Conservation (phyloP, 768 basidiomycete genomes). For the Boletus rubropictus region DNA sequence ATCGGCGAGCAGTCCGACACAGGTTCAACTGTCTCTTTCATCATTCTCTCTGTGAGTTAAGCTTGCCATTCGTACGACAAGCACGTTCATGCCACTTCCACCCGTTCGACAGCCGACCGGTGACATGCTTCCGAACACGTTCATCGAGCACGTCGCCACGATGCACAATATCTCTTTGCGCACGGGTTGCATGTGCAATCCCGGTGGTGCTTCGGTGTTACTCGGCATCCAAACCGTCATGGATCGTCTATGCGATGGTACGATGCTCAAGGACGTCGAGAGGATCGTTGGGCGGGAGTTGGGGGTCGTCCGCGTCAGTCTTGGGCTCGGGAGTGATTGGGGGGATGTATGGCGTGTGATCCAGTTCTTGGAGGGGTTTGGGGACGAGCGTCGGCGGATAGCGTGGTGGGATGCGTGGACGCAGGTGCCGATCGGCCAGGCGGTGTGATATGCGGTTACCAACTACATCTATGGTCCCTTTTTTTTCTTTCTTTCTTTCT, state of each 20-base stretch:
- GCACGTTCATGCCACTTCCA: not conserved
- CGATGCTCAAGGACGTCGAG: constrained; percentile 60
- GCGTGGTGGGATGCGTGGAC: constrained; percentile 39
- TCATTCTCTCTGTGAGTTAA: constrained; percentile 58
- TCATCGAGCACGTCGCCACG: constrained; percentile 66
- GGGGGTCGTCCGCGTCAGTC: constrained; percentile 70
- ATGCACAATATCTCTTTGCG: constrained; percentile 64
- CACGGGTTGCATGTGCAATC: constrained; percentile 86
- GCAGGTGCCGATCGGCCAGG: constrained; percentile 31
- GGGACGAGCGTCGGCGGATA: constrained; percentile 32
- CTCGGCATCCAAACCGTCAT: constrained; percentile 63
- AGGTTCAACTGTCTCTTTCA: constrained; percentile 56
- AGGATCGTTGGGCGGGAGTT: constrained; percentile 56
- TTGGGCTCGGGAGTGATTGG: constrained; percentile 77
- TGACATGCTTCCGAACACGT: constrained; percentile 63
- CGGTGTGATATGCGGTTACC: constrained; percentile 21
- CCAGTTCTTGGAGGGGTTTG: constrained; percentile 43
- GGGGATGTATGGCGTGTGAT: constrained; percentile 62
- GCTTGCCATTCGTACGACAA: not conserved
- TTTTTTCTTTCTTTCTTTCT: not conserved
- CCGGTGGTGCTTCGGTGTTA: constrained; percentile 71
- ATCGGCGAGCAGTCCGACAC: constrained; percentile 64
- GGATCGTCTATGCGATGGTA: constrained; percentile 52
- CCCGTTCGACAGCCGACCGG: constrained; percentile 47
- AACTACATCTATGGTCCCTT: not conserved